Base-by-base conservation (phyloP, 345 rosid genomes). In the Corchorus olitorius region DNA sequence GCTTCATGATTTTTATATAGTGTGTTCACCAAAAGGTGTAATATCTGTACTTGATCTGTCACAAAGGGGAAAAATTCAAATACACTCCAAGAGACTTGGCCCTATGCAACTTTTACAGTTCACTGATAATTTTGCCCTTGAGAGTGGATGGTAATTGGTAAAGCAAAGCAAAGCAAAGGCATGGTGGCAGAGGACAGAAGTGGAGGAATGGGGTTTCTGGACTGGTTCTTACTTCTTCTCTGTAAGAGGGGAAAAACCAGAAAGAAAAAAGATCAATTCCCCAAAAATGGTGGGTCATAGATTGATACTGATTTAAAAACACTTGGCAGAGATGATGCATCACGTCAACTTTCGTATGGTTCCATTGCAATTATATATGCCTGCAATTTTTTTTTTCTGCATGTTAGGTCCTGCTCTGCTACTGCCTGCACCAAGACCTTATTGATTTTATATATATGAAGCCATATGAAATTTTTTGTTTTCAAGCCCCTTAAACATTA, bases 11-110 rank as follows among this genome's bases (percentile, higher is more conserved):
- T 33, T 69, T 77, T 37, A 75, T 75, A 71, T 27, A 27, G 27
- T 27, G 73, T 56, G 68, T 34, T 76, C 66, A 35, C 43, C 34
- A 61, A 68, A 77, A 76, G 77, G 39, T 45, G 14, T 12, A 39
- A 50, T 56, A 17, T n/a, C 53, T 71, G 80, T 78, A 76, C 81
- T 81, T 70, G 65, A 17, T 73, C 80, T 78, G 62, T 56, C 78
- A 75, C 9, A 72, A 63, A 67, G 74, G 52, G 22, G 0, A 16
- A 35, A 27, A 34, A 2, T 8, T 6, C 0, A 5, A 20, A 17
- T 55, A 66, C 12, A 27, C 0, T 46, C 74, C 50, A 76, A 48
- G 34, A 50, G 56, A 8, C 20, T 33, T 41, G 74, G 65, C 35
- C 53, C 76, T 14, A 1, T 10, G 15, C 64, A 45, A 13, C 55